Evolutionary conservation across 2,329 filamentous ascomycete genomes (phyloP).

Genomic region (Xylaria hypoxylon): DNA sequence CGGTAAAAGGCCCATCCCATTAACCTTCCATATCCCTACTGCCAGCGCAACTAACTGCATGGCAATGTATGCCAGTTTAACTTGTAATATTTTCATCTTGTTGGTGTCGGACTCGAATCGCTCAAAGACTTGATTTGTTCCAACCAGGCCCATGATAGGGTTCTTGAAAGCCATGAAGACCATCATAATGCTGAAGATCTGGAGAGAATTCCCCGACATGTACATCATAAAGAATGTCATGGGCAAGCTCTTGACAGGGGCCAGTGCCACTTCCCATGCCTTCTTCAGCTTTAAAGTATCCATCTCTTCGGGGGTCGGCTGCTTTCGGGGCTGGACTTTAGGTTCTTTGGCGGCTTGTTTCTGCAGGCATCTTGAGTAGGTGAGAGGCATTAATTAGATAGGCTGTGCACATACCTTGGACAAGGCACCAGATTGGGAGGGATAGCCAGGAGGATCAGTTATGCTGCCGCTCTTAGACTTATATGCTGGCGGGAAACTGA

Average conservation of each 20-base stretch:
- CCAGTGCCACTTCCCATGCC: conserved; percentile 96
- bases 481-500: conserved; percentile 75
- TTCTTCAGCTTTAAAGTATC: conserved; percentile 98
- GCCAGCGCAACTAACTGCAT: conserved; percentile 88
- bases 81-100: conserved; percentile 76
- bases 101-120: conserved; percentile 89
- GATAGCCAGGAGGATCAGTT: conserved; percentile 88
- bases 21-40: conserved; percentile 95
- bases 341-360: conserved; percentile 64
- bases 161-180: conserved; percentile 99
- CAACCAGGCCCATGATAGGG: conserved; percentile 84
- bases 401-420: conserved; percentile 64
- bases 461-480: conserved; percentile 76
- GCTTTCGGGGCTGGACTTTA: conserved; percentile 67
- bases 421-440: conserved; percentile 60
- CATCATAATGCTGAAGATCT: conserved; percentile 99
- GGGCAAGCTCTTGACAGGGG: conserved; percentile 90
- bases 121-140: conserved; percentile 88
- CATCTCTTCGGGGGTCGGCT: conserved; percentile 84
- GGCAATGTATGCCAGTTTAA: conserved; percentile 87
- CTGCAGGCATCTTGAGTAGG: conserved; percentile 46
- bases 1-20: conserved; percentile 94
- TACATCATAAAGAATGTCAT: conserved; percentile 99
- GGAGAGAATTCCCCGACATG: conserved; percentile 98
- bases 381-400: conserved; percentile 2